Evolutionary conservation across 257 asterid genomes (phyloP).

Genomic region (Nicotiana otophora): DNA sequence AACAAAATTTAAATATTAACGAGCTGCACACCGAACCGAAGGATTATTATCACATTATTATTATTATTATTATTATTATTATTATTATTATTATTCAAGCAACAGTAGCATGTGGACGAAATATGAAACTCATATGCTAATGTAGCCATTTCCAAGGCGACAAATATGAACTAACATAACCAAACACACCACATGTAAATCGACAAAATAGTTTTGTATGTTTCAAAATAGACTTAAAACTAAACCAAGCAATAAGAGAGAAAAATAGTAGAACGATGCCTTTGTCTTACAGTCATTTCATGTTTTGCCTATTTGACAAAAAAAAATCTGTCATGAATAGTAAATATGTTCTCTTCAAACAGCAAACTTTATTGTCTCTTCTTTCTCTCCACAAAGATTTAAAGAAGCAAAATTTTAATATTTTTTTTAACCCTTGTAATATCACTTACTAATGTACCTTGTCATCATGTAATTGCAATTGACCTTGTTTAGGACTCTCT

Average conservation of each 20-base stretch:
- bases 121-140: not conserved
- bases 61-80: no score
- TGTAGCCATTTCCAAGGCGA: conserved; percentile 1
- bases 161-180: conserved; percentile 9
- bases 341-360: conserved; percentile 2
- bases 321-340: not conserved
- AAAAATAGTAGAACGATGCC: conserved; percentile 13
- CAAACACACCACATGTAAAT: conserved; percentile 26
- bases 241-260: not conserved
- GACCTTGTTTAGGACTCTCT: conserved; percentile 33
- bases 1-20: not conserved
- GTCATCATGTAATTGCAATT: not conserved
- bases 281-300: not conserved
- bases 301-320: not conserved
- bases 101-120: not conserved
- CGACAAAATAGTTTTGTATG: not conserved
- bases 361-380: not conserved
- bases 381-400: not conserved
- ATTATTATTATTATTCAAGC: not conserved
- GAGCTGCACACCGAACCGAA: not conserved
- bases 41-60: not conserved
- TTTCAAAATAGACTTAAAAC: not conserved
- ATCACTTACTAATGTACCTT: not conserved
- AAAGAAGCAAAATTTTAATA: not conserved
- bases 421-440: not conserved